Conservation (phyloP, 2,329 filamentous ascomycete species). For the Colletotrichum theobromicola region DNA sequence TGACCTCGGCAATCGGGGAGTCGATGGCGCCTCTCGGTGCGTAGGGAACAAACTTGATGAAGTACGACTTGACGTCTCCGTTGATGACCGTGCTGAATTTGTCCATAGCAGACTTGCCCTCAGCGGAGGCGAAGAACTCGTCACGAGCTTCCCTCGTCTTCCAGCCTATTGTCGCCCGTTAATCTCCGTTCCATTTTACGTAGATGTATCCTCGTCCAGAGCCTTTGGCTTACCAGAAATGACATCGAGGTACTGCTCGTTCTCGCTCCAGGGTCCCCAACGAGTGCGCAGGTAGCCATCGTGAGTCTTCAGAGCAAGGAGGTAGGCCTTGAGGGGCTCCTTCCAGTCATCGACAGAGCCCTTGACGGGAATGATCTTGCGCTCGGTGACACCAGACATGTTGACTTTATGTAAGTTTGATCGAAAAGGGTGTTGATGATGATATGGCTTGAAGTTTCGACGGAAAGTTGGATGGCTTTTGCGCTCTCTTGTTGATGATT, state of each 20-base stretch:
- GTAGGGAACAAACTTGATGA: slow-evolving; percentile 15
- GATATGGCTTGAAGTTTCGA: background rate
- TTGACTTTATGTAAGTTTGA: background rate
- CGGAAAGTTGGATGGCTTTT: background rate
- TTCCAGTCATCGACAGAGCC: slow-evolving; percentile 16
- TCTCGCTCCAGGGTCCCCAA: slow-evolving; percentile 16
- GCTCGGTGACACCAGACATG: slow-evolving; percentile 12
- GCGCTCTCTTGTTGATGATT: background rate
- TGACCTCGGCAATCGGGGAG: slow-evolving; percentile 12
- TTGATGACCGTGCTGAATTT: background rate
- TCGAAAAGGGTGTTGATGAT: background rate
- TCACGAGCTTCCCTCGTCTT: slow-evolving; percentile 9
- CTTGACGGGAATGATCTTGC: slow-evolving; percentile 11
- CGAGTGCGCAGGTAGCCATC: slow-evolving; percentile 14
- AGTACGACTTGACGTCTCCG: slow-evolving; percentile 1
- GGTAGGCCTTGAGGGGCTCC: slow-evolving; percentile 10
- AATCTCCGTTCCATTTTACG: background rate
- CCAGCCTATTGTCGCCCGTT: background rate
- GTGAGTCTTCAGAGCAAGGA: slow-evolving; percentile 6
- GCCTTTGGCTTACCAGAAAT: background rate
- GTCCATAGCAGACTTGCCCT: background rate
- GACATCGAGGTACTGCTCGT: slow-evolving; percentile 7
- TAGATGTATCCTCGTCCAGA: background rate
- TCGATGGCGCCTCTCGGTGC: slow-evolving; percentile 12
- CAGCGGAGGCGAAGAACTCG: slow-evolving; percentile 1